Evolutionary conservation across 306 rosid genomes (phyloP), one percentile per base, ranked within the genome.

Genomic region (Gastrolobium villosum): DNA sequence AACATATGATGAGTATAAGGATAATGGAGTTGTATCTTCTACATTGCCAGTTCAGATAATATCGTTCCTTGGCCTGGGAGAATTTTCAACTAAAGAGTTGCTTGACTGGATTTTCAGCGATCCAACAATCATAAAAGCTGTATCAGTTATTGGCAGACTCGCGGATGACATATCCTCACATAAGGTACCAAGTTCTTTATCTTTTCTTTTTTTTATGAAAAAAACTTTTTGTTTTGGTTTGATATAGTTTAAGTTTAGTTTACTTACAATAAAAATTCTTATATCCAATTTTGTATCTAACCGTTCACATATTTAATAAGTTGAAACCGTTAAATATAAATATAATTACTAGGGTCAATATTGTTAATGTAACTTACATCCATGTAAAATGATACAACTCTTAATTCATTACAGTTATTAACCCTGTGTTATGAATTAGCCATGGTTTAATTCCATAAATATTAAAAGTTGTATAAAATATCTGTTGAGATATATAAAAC

Each of bases 81-180:
- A 75, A 4, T 11, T n/a, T 10, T 70, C 76, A 15, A 55, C 70
- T 2, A 70, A 79, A 60, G 52, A 82, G 1, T 31, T 70, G 13
- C 67, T 72, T 32, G 75, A 83, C 10, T 86, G 87, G 87, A 28
- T 41, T 5, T 53, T 7, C 3, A 68, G 15, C 9, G 8, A 36
- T 36, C 83, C 89, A 0, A 79, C 53, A 8, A 76, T 79, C 1
- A 6, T 79, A 0, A 15, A 1, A 44, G 81, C 85, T 40, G 44
- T 60, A 9, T 0, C 76, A 4, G 0, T 78, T 37, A 41, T 80
- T 69, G 0, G 5, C 1, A 60, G 89, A 44, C 0, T 74, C 2
- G n/a, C 20, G 69, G 66, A 77, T 57, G 87, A 86, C 64, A 53
- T 67, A 0, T 65, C 1, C 14, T 48, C 81, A 3, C 83, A 79